A percentile compares a stretch with the other conserved stretches of the same genome.
Conservation (phyloP, 2,329 filamentous ascomycete species). For the Ceratocystiopsis minuta region DNA sequence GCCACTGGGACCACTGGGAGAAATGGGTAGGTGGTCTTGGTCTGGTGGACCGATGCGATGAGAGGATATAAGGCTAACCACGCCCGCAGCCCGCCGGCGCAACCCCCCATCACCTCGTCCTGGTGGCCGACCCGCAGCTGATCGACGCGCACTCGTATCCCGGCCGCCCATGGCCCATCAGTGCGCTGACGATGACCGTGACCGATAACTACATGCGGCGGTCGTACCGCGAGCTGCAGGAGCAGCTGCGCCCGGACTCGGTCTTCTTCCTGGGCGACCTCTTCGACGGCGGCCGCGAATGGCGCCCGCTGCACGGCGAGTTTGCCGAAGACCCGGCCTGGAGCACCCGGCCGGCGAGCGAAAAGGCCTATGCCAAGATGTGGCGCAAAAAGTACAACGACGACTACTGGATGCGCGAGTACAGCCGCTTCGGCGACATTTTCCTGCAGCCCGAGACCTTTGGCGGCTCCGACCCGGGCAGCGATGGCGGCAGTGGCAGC, state of each 20-base stretch:
- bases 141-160: constrained; percentile 93
- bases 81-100: constrained; percentile 51
- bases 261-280: constrained; percentile 85
- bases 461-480: constrained; percentile 29
- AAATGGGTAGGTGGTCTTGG: constrained; percentile 60
- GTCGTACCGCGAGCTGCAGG: constrained; percentile 63
- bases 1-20: constrained; percentile 80
- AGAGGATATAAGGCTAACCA: constrained; percentile 6
- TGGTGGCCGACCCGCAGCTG: constrained; percentile 80
- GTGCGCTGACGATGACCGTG: constrained; percentile 35
- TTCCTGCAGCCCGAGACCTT: constrained; percentile 57
- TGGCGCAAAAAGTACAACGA: constrained; percentile 64
- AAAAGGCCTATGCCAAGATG: constrained; percentile 38
- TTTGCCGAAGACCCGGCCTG: constrained; percentile 39
- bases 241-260: constrained; percentile 62
- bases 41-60: too few relatives aligned
- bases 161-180: constrained; percentile 47
- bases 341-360: constrained; percentile 32
- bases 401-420: constrained; percentile 73
- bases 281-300: constrained; percentile 91
- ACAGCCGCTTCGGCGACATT: constrained; percentile 66
- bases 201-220: constrained; percentile 83
- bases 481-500: constrained; percentile 1
- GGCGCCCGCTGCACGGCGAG: constrained; percentile 52
- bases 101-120: constrained; percentile 64